Conservation (phyloP, 2,329 filamentous ascomycete species). For the Pseudogymnoascus sp. region DNA sequence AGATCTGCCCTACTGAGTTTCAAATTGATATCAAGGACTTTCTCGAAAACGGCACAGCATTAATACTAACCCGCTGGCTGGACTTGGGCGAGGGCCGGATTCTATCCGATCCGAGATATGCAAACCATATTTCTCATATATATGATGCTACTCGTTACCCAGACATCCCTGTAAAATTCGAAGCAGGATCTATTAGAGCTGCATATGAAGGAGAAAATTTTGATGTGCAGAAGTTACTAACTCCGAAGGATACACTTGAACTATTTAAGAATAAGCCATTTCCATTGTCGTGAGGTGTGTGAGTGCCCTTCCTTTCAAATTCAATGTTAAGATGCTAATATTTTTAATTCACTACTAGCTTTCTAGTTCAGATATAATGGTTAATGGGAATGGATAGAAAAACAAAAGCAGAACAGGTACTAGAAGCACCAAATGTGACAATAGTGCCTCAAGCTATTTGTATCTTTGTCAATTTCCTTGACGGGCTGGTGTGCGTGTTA, state of each 20-base stretch:
- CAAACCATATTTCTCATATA: neutral
- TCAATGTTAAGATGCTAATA: neutral
- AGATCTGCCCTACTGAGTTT: neutral
- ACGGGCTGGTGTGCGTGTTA: too few species aligned
- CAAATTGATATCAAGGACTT: neutral
- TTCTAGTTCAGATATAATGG: neutral
- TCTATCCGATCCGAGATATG: neutral
- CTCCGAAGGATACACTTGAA: neutral
- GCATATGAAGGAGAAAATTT: neutral
- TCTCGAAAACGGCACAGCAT: neutral
- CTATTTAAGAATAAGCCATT: neutral
- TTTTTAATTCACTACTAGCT: neutral
- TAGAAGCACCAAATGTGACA: neutral
- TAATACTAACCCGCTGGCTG: neutral
- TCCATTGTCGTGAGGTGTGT: neutral
- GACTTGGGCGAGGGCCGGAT: neutral
- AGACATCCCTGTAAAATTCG: neutral
- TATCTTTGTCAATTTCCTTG: too few species aligned
- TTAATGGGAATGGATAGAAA: neutral
- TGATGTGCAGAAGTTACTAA: neutral
- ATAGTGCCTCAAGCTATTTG: neutral
- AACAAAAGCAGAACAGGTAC: neutral
- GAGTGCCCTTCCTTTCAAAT: neutral
- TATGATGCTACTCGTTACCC: neutral
- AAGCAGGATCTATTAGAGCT: neutral